Percentiles rank a stretch among this genome's conserved stretches.
Evolutionary conservation across 1,284 basidiomycete species (phyloP).

Genomic region (Chalciporus piperatoides): DNA sequence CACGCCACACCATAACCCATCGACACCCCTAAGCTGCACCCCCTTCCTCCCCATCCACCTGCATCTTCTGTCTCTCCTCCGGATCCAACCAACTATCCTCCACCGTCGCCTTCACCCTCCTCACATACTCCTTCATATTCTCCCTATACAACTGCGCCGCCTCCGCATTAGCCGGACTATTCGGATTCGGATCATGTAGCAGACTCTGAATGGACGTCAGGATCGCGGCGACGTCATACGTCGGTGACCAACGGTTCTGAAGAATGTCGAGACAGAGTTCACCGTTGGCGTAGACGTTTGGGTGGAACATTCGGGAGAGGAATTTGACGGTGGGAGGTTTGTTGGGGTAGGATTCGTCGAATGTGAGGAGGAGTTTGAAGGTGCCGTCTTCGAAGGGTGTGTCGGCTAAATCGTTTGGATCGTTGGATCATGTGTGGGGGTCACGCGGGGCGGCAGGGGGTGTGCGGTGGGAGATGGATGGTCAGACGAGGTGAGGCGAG

Average conservation of each 20-base stretch:
- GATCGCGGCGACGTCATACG: slow-evolving; percentile 98
- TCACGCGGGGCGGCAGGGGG: too few species aligned
- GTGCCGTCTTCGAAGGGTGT: slow-evolving; percentile 99
- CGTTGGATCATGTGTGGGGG: neutral
- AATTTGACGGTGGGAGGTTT: slow-evolving; percentile 98
- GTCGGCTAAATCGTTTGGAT: slow-evolving; percentile 66
- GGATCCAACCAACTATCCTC: slow-evolving; percentile 90
- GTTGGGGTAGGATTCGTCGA: slow-evolving; percentile 98
- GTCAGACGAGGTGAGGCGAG: slow-evolving; percentile 4
- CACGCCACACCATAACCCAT: too few species aligned
- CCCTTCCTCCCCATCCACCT: slow-evolving; percentile 26
- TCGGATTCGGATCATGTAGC: slow-evolving; percentile 96
- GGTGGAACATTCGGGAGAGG: slow-evolving; percentile 97
- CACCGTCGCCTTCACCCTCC: slow-evolving; percentile 87
- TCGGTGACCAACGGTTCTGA: slow-evolving; percentile 97
- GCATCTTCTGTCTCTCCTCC: slow-evolving; percentile 56
- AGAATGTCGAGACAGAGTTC: slow-evolving; percentile 98
- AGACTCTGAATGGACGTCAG: slow-evolving; percentile 94
- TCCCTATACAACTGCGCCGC: slow-evolving; percentile 95
- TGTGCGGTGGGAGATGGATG: neutral
- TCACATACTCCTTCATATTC: slow-evolving; percentile 98
- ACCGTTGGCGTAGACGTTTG: slow-evolving; percentile 97
- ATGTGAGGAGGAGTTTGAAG: slow-evolving; percentile 93
- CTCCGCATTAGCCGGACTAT: slow-evolving; percentile 97
- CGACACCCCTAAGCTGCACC: neutral